Evolutionary conservation across 305 asterid genomes (phyloP), one percentile per base, ranked within the genome.

Genomic region (Stenogyne calaminthoides): DNA sequence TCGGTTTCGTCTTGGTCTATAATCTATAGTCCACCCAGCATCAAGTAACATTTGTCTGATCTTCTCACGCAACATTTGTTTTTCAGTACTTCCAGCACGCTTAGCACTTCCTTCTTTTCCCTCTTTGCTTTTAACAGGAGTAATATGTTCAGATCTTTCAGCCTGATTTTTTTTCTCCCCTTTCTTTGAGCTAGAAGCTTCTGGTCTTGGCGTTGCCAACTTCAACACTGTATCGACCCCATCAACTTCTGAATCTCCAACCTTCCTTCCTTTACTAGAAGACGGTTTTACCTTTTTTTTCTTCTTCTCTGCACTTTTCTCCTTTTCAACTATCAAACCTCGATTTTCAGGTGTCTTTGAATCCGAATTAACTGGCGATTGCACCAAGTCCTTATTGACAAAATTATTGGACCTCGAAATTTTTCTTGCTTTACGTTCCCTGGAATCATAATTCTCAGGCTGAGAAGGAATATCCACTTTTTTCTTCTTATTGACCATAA

Each of bases 1-100:
- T 78, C 98, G 81, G 82, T 89, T 91, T 72, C 88, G 77, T 80
- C 98, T 80, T 20, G 99, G 99, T 80, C 99, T 85, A 82, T 93
- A 88, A 84, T 95, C 99, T 71, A 95, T 95, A 16, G 84, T 88
- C 99, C 99, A 95, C 39, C 98, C 97, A 19, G 97, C 82, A 76
- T 86, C 84, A 55, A 89, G 39, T 61, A 95, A 84, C 97, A 93
- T 95, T 64, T 79, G 88, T 83, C 97, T 85, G 27, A 95, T 91
- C 80, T 78, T 76, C 80, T 93, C 98, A 15, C 98, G 96, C 82
- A 95, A 68, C 78, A 78, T 79, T 84, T 91, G 99, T 82, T 95
- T 95, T 77, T 95, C 98, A 10, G 99, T 95, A 78, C 89, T 88
- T 67, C 96, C 93, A 81, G 92, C 85, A 44, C 88, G 95, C 79